A percentile compares a stretch with the other conserved stretches of the same genome.
phyloP scores from a whole-genome alignment of 163 green algal species.

The Coccomyxa subellipsoidea region DNA sequence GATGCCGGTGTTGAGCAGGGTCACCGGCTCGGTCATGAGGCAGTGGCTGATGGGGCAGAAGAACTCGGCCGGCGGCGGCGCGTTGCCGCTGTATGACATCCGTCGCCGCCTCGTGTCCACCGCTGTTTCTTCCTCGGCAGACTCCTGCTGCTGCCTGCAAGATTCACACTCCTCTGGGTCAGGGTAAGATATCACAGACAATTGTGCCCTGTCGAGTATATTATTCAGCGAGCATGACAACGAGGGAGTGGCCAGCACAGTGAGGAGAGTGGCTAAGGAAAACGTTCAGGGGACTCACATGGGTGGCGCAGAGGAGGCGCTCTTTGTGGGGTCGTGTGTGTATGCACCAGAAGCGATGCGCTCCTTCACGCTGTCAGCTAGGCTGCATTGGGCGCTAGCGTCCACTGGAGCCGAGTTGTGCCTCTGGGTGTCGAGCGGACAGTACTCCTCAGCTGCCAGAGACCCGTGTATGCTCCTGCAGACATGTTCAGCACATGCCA shows the following conservation, averaged over 20 bases:
- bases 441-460: background rate
- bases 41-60: constrained; percentile 13
- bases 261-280: background rate
- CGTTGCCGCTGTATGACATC: background rate
- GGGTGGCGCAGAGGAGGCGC: background rate
- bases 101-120: background rate
- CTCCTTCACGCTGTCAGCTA: background rate
- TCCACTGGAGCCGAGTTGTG: background rate
- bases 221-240: too few species aligned
- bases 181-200: background rate
- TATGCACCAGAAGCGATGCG: background rate
- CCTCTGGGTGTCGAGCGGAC: background rate
- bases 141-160: background rate
- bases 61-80: background rate
- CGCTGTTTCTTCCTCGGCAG: background rate
- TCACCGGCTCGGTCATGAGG: constrained; percentile 1
- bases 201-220: too few species aligned
- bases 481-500: background rate
- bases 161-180: background rate
- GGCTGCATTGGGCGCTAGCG: background rate
- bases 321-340: background rate
- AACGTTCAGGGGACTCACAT: background rate
- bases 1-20: background rate
- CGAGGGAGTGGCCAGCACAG: background rate
- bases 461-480: background rate